These are phyloP conservation scores for Bacidia rubella DNA, from an alignment of 495 filamentous ascomycete species.

Conservation along the genomic window DNA sequence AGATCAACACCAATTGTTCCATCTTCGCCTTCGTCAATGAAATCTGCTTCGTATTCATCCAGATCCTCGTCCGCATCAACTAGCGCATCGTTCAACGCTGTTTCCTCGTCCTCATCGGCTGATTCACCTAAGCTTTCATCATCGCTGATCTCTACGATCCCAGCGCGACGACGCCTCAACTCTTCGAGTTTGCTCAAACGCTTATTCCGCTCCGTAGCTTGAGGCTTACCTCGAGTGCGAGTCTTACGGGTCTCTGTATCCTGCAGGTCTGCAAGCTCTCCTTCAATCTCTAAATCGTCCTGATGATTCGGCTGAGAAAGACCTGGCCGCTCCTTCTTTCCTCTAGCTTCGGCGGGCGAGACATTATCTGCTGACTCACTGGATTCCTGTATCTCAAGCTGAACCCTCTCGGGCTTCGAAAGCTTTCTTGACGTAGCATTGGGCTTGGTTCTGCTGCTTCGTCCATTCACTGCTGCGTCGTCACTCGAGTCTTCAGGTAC, in stretches of 20 bases:
- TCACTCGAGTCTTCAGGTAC: neutral
- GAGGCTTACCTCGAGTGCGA: slow-evolving; percentile 29
- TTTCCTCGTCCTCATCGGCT: slow-evolving; percentile 29
- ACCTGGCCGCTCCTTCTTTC: neutral
- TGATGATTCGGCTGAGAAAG: slow-evolving; percentile 11
- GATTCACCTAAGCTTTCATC: neutral
- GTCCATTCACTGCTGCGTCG: neutral
- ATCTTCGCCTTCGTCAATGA: slow-evolving; percentile 52
- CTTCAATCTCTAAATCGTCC: slow-evolving; percentile 24
- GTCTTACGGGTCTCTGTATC: slow-evolving; percentile 29
- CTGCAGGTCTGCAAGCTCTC: slow-evolving; percentile 32
- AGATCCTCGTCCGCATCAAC: slow-evolving; percentile 21
- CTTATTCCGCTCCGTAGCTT: slow-evolving; percentile 30
- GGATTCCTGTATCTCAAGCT: slow-evolving; percentile 14
- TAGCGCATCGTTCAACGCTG: slow-evolving; percentile 21
- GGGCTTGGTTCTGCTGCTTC: neutral
- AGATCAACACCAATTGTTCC: slow-evolving; percentile 48
- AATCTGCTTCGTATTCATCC: slow-evolving; percentile 57
- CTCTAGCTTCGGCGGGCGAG: slow-evolving; percentile 19
- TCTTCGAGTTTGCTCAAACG: slow-evolving; percentile 37
- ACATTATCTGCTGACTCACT: slow-evolving; percentile 22
- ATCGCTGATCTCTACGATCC: slow-evolving; percentile 17
- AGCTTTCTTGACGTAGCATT: neutral
- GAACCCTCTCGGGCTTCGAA: neutral
- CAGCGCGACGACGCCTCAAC: slow-evolving; percentile 43